Base-by-base conservation (phyloP, 2,329 filamentous ascomycete genomes). In the Botrytis deweyae region DNA sequence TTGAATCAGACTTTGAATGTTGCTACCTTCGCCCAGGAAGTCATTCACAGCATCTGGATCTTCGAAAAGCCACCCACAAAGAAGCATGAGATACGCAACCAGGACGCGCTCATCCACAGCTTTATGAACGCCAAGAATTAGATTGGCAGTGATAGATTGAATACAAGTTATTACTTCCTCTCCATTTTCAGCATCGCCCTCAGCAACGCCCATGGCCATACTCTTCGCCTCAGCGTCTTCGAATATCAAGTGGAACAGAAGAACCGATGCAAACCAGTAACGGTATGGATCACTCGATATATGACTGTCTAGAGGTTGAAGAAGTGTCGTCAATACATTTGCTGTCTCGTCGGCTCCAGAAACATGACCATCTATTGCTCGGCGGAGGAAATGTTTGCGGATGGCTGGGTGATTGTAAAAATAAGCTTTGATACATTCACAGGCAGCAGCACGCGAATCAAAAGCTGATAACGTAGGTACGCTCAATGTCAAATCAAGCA, bases 81-180 rank as follows among this genome's bases (percentile, higher is more conserved):
- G 88, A 16, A 98, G 84, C 91, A 97, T 98, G 22, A 98, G 84
- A 80, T 97, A 97, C 8, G 92, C 95, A 61, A 97, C 88, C 0
- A 92, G 87, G 75, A 97, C 88, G 44, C 95, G 88, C 77, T 93
- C 89, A 79, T 98, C 94, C 67, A 94, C 91, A 22, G 88, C 88
- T 58, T 91, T 89, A 78, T 93, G 90, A 25, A 98, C 86, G 6
- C 92, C 92, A 70, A 90, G 89, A 49, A 97, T 88, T n/a, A 99
- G 86, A 80, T 98, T 95, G 7, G 92, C 92, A 14, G 94, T 90
- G 74, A 98, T 88, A 1, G 91, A 92, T 82, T 99, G 96, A 69
- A 99, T 93, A 79, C 93, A 94, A 0, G 95, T 98, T 20, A 99
- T 92, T 20, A 98, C 94, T 82, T 99, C 96, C 84, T 99, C 96